A percentile compares a stretch with the other conserved stretches of the same genome.
phyloP scores from a whole-genome alignment of 1,139 yeast genomes.

The Kurtzmaniella natalensis region DNA sequence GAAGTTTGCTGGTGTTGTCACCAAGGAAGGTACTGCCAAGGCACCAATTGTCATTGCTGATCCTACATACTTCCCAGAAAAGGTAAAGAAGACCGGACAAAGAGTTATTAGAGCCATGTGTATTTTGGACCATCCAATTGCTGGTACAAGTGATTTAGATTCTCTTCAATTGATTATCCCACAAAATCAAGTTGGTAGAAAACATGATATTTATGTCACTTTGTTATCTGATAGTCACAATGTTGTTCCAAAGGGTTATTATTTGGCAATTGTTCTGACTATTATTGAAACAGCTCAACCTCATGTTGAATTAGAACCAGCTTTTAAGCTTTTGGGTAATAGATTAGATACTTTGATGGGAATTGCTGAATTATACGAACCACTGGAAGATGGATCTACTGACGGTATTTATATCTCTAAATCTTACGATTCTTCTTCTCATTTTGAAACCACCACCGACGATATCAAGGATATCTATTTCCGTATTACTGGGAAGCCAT shows the following conservation, averaged over 20 bases:
- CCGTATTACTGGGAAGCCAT: conserved; percentile 88
- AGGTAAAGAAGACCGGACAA: conserved; percentile 79
- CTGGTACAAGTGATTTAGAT: conserved; percentile 78
- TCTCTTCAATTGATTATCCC: conserved; percentile 94
- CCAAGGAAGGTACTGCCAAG: conserved; percentile 87
- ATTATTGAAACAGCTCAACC: conserved; percentile 93
- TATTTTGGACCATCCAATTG: conserved; percentile 83
- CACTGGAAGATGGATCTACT: conserved; percentile 73
- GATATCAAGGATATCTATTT: conserved; percentile 92
- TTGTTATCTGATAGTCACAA: conserved; percentile 86
- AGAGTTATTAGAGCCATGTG: conserved; percentile 94
- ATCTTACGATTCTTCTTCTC: conserved; percentile 92
- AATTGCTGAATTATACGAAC: conserved; percentile 87
- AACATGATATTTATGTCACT: conserved; percentile 92
- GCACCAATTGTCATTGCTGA: conserved; percentile 96
- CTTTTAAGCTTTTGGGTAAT: conserved; percentile 83
- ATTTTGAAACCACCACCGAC: conserved; percentile 93
- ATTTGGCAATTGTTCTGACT: conserved; percentile 90
- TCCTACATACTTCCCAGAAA: conserved; percentile 95
- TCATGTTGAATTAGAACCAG: conserved; percentile 89
- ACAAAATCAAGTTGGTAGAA: conserved; percentile 90
- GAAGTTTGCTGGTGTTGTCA: conserved; percentile 78
- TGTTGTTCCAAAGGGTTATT: conserved; percentile 87
- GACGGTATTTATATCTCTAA: conserved; percentile 80
- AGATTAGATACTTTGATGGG: conserved; percentile 90